Percentiles rank a stretch among this genome's conserved stretches.
Conservation (phyloP, 148 eudicot species). For the Rhododendron mucronatum region DNA sequence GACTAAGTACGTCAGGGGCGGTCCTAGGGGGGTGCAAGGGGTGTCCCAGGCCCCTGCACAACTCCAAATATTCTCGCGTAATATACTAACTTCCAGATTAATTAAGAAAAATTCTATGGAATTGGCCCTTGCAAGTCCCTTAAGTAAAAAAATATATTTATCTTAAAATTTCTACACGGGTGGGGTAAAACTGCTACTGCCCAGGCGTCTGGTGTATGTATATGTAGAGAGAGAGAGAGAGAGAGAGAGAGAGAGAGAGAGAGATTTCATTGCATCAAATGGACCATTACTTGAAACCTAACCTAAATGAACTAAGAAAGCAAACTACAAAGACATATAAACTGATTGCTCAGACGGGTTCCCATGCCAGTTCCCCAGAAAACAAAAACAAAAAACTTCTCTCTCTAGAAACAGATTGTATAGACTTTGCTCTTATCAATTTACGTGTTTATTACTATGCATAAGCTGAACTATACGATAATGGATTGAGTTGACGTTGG, state of each 20-base stretch:
- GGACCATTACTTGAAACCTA: no score
- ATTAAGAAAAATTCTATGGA: no score
- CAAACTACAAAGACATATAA: no score
- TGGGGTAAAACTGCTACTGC: no score
- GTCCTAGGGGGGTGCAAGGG: background rate
- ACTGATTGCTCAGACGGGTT: no score
- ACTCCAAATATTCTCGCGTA: background rate
- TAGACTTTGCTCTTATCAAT: background rate
- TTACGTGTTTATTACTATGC: background rate
- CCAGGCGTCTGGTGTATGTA: background rate
- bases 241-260: no score
- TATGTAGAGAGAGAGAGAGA: background rate
- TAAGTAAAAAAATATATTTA: no score
- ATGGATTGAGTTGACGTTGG: background rate
- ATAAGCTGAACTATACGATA: background rate
- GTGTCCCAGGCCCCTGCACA: background rate
- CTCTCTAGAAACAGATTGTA: background rate
- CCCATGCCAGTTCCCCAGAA: background rate
- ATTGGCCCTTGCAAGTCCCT: no score
- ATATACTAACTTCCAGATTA: no score
- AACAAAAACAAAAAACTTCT: background rate
- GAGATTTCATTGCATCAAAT: no score
- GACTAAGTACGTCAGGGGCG: background rate
- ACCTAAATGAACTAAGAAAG: background rate
- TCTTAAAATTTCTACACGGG: no score